phyloP scores from a whole-genome alignment of 176 grass and related monocot species.

The Cenchrus americanus region DNA sequence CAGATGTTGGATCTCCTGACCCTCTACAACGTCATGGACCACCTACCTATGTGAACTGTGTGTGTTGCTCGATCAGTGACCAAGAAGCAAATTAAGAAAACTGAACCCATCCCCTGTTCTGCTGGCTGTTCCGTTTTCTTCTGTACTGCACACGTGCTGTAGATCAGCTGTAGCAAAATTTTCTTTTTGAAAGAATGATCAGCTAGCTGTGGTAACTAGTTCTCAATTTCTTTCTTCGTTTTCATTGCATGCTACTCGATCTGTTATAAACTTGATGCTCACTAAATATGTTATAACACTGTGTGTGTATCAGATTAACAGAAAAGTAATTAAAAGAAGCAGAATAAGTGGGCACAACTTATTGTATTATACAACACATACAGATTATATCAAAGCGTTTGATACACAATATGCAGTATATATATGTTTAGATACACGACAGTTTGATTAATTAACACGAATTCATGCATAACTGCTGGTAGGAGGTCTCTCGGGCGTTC shows the following conservation, averaged over 20 bases:
- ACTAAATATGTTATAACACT: neutral
- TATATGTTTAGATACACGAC: neutral
- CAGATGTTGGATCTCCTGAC: too few relatives aligned
- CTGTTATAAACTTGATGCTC: neutral
- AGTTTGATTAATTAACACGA: neutral
- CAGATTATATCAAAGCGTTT: neutral
- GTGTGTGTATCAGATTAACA: neutral
- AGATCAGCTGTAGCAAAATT: too few relatives aligned
- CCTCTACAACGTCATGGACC: too few relatives aligned
- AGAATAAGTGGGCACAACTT: neutral
- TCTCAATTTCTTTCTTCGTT: neutral
- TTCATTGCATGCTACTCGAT: too few relatives aligned
- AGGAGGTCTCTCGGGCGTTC: neutral
- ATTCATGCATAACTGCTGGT: neutral
- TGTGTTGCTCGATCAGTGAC: too few relatives aligned
- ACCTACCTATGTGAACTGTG: too few relatives aligned
- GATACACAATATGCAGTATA: too few relatives aligned
- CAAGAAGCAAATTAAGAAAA: too few relatives aligned
- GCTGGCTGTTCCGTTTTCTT: too few relatives aligned
- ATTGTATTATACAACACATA: neutral
- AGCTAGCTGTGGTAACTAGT: neutral
- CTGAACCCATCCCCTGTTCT: too few relatives aligned
- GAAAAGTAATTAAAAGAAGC: neutral
- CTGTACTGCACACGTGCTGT: too few relatives aligned
- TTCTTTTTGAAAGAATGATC: too few relatives aligned